A percentile compares a stretch with the other conserved stretches of the same genome.
These are phyloP conservation scores for Scedosporium minutisporum DNA, from an alignment of 2,329 filamentous ascomycete genomes.

Conservation along the genomic window DNA sequence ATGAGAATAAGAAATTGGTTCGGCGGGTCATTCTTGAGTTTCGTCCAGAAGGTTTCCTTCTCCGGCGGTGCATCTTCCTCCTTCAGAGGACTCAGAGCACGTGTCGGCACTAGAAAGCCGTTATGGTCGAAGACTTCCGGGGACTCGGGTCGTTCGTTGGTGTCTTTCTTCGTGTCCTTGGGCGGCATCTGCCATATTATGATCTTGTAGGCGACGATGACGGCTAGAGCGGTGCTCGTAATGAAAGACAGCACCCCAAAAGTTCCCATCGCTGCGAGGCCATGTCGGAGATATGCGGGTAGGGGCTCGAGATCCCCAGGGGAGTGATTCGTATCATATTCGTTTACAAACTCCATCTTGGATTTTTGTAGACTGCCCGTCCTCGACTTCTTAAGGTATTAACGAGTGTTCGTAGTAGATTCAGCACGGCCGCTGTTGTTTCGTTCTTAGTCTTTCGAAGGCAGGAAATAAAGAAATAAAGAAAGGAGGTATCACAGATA, in stretches of 20 bases:
- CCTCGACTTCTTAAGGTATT: not conserved
- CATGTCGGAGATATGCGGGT: constrained; percentile 22
- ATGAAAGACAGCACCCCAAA: constrained; percentile 28
- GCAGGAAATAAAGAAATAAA: not conserved
- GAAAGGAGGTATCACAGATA: not conserved
- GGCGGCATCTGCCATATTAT: constrained; percentile 21
- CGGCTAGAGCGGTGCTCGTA: constrained; percentile 20
- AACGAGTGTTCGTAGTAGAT: not conserved
- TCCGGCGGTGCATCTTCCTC: not conserved
- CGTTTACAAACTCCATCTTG: constrained; percentile 4
- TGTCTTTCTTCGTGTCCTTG: constrained; percentile 5
- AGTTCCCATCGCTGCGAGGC: constrained; percentile 26
- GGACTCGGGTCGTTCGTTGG: constrained; percentile 18
- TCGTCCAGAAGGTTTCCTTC: constrained; percentile 12
- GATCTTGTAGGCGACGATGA: constrained; percentile 25
- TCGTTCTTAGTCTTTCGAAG: not conserved
- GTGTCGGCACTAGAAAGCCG: constrained; percentile 11
- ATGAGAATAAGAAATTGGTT: constrained; percentile 64
- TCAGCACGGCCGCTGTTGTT: not conserved
- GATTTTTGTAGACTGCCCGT: not conserved
- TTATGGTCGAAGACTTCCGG: constrained; percentile 25
- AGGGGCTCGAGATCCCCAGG: constrained; percentile 23
- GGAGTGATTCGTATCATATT: constrained; percentile 18
- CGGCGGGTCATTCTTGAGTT: constrained; percentile 25
- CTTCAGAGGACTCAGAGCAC: not conserved